These are phyloP conservation scores for Apiospora phragmitis DNA, from an alignment of 2,329 filamentous ascomycete species.

Conservation along the genomic window DNA sequence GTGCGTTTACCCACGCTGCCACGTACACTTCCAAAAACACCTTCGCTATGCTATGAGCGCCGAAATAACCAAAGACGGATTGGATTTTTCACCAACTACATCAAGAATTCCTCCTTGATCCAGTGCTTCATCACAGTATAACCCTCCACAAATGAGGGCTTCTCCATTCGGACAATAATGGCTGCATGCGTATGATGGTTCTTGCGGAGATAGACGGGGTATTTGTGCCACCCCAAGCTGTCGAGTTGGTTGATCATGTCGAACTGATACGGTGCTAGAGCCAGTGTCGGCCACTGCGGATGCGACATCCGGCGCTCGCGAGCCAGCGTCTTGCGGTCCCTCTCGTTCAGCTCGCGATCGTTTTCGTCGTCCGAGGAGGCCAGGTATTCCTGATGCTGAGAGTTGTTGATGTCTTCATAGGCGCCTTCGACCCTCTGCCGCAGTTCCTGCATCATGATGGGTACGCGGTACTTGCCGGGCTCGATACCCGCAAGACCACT, in stretches of 20 bases:
- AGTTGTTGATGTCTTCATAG: conserved; percentile 71
- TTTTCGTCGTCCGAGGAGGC: conserved; percentile 54
- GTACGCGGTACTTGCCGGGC: conserved; percentile 71
- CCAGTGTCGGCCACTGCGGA: conserved; percentile 66
- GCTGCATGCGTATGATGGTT: conserved; percentile 83
- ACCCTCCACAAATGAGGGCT: conserved; percentile 71
- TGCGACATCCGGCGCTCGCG: conserved; percentile 39
- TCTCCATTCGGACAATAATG: conserved; percentile 77
- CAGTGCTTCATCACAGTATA: conserved; percentile 78
- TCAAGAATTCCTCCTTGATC: conserved; percentile 71
- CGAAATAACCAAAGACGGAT: conserved; percentile 1
- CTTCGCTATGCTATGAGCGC: conserved; percentile 6
- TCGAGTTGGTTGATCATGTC: conserved; percentile 80
- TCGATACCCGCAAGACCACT: conserved; percentile 67
- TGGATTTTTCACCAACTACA: conserved; percentile 38
- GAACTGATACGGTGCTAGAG: conserved; percentile 79
- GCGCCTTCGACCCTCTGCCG: conserved; percentile 75
- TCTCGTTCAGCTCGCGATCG: conserved; percentile 34
- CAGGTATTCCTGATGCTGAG: conserved; percentile 72
- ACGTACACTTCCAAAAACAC: not conserved
- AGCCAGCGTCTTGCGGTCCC: conserved; percentile 39
- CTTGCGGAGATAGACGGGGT: conserved; percentile 74
- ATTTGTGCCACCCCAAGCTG: conserved; percentile 62
- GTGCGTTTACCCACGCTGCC: not conserved
- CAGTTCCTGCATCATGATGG: conserved; percentile 73